A percentile compares a stretch with the other conserved stretches of the same genome.
Evolutionary conservation across 768 basidiomycete genomes (phyloP).

Genomic region (Pleurotus tuoliensis): DNA sequence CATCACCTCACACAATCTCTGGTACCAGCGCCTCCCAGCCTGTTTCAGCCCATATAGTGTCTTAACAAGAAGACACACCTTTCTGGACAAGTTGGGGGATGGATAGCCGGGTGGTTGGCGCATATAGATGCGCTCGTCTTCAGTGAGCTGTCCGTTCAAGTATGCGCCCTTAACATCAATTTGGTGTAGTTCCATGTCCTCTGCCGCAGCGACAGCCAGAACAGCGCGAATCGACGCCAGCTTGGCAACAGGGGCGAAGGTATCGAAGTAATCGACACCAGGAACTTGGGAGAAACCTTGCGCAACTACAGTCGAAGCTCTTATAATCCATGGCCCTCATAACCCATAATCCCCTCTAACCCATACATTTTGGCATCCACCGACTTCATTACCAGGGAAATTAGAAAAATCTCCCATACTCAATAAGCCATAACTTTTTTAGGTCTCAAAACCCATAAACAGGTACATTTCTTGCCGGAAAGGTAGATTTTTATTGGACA

Average conservation of each 20-base stretch:
- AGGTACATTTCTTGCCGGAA: no score
- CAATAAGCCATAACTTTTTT: no score
- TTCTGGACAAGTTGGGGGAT: not conserved
- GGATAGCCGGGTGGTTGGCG: conserved; percentile 28
- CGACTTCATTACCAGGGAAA: no score
- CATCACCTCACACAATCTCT: conserved; percentile 9
- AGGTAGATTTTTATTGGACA: no score
- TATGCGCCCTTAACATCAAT: conserved; percentile 39
- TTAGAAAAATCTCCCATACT: no score
- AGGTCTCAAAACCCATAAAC: no score
- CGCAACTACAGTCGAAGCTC: conserved; percentile 23
- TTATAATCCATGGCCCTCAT: no score
- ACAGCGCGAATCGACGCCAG: conserved; percentile 18
- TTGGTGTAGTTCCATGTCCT: conserved; percentile 14
- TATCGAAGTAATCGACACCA: conserved; percentile 36
- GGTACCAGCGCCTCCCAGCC: conserved; percentile 22
- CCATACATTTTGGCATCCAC: no score
- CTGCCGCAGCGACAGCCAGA: conserved; percentile 25
- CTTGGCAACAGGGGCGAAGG: conserved; percentile 27
- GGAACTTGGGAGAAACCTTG: conserved; percentile 35
- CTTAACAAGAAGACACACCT: conserved; percentile 20
- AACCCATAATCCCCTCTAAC: no score
- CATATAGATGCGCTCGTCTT: conserved; percentile 37
- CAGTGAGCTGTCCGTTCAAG: conserved; percentile 31
- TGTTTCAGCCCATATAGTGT: conserved; percentile 28